Conservation (phyloP, 306 rosid genomes). For the Corylus americana region DNA sequence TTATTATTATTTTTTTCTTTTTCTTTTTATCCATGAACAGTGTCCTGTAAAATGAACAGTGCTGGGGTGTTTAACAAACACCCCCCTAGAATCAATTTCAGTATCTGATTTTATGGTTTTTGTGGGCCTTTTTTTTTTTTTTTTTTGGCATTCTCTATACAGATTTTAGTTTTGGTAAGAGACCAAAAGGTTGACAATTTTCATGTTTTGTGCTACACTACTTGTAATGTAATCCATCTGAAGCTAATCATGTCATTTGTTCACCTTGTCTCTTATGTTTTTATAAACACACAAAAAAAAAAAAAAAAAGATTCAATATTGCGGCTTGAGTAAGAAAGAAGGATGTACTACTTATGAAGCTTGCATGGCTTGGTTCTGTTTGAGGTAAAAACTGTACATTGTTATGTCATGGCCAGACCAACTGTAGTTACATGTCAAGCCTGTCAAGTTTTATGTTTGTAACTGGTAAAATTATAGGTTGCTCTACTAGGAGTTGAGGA, state of each 20-base stretch:
- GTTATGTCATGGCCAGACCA: background rate
- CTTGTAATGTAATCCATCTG: constrained; percentile 8
- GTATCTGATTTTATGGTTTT: background rate
- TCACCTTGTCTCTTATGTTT: constrained; percentile 5
- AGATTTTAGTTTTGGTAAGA: background rate
- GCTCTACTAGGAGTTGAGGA: constrained; percentile 5
- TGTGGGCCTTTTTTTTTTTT: background rate
- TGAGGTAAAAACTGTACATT: constrained; percentile 13
- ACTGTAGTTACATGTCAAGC: background rate
- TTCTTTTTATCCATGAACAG: too few relatives aligned
- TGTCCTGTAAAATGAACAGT: too few relatives aligned
- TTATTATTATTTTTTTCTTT: too few relatives aligned
- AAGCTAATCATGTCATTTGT: background rate
- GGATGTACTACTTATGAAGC: constrained; percentile 3
- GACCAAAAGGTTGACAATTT: background rate
- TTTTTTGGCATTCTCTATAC: background rate
- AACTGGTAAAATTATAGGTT: background rate
- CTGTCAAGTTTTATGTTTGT: background rate
- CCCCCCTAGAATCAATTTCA: background rate
- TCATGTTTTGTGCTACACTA: background rate
- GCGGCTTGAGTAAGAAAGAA: background rate
- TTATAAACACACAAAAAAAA: constrained; percentile 4
- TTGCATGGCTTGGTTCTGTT: constrained; percentile 12
- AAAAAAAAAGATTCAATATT: constrained; percentile 1
- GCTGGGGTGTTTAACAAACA: too few relatives aligned